These are phyloP conservation scores for Daldinia childiae DNA, from an alignment of 495 filamentous ascomycete species.

Conservation along the genomic window DNA sequence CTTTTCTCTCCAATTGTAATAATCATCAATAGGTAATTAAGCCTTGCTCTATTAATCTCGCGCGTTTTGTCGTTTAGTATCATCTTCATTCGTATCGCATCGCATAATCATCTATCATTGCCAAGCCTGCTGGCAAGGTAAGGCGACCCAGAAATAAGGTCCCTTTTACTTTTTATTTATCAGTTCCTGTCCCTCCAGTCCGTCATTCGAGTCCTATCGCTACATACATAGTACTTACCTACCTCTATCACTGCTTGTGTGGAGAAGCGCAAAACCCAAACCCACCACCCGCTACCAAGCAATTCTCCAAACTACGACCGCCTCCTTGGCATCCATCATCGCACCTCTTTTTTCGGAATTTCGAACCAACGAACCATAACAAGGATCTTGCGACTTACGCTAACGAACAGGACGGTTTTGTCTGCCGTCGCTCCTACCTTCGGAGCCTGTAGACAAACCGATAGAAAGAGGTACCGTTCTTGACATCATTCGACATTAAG, in stretches of 20 bases:
- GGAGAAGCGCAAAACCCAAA: constrained; percentile 31
- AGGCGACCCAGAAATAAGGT: background rate
- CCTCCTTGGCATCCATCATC: constrained; percentile 45
- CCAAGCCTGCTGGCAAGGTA: constrained; percentile 12
- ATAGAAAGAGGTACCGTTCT: constrained; percentile 3
- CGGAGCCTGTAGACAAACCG: constrained; percentile 5
- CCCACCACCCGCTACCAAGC: constrained; percentile 11
- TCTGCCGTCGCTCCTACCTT: constrained; percentile 11
- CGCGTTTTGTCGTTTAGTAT: background rate
- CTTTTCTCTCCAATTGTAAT: background rate
- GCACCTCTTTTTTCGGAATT: constrained; percentile 17
- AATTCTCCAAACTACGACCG: constrained; percentile 10
- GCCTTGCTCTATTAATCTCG: background rate
- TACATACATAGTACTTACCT: too few relatives aligned
- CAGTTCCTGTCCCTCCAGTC: constrained; percentile 8
- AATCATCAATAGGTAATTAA: background rate
- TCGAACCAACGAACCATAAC: constrained; percentile 18
- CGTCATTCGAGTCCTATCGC: constrained; percentile 18
- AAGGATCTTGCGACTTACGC: constrained; percentile 7
- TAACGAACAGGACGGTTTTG: constrained; percentile 7
- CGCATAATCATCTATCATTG: constrained; percentile 8
- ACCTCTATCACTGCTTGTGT: constrained; percentile 8
- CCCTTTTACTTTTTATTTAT: constrained; percentile 26
- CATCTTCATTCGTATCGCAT: constrained; percentile 4
- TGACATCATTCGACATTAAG: constrained; percentile 14